A percentile compares a stretch with the other conserved stretches of the same genome.
Evolutionary conservation across 1,284 basidiomycete genomes (phyloP).

Genomic region (Rhizoctonia solani): DNA sequence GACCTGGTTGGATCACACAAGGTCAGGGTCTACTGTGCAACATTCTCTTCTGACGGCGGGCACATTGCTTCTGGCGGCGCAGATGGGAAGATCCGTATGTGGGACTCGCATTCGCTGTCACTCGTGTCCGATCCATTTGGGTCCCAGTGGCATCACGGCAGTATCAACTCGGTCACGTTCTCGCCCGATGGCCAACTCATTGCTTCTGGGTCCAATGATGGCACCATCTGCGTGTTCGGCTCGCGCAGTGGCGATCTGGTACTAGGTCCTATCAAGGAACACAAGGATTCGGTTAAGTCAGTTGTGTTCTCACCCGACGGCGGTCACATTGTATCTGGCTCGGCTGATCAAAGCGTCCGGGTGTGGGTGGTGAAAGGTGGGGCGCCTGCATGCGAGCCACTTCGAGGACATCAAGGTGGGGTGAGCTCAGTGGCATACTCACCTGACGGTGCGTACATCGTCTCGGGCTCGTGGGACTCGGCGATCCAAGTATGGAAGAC

Average conservation of each 20-base stretch:
- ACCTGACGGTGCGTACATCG: no score
- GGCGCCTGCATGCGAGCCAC: no score
- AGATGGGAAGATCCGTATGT: not conserved
- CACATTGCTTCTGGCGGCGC: not conserved
- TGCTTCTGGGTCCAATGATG: not conserved
- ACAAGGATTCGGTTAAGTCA: no score
- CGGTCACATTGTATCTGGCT: no score
- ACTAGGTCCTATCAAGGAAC: not conserved
- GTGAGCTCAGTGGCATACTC: no score
- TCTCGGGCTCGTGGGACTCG: no score
- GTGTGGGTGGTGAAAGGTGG: no score
- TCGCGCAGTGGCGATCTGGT: not conserved
- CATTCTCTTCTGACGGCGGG: not conserved
- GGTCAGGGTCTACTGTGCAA: not conserved
- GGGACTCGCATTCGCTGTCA: not conserved
- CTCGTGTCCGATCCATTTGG: not conserved
- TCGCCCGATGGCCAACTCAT: not conserved
- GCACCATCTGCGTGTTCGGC: conserved; percentile 15
- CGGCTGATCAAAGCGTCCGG: no score
- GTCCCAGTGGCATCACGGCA: not conserved
- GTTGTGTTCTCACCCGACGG: no score
- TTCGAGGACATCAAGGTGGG: no score
- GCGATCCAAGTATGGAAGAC: no score
- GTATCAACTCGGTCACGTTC: not conserved
- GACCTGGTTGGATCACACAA: not conserved